phyloP scores from a whole-genome alignment of 2,329 filamentous ascomycete species.

The Graphilbum ipis-grandicollis region DNA sequence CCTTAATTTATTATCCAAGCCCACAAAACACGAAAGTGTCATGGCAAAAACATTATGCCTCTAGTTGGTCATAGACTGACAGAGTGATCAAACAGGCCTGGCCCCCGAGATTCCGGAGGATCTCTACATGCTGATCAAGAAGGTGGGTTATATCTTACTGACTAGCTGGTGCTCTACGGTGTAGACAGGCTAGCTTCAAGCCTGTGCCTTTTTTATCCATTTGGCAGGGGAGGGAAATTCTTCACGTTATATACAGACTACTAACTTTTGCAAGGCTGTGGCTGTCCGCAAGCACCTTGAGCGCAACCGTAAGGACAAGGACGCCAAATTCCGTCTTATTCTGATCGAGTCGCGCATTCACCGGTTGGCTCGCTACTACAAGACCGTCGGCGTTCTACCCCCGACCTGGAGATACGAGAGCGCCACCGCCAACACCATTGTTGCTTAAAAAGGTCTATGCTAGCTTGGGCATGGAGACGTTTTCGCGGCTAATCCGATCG shows the following conservation, averaged over 20 bases:
- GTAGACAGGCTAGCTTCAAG: no score
- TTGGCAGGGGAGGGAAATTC: no score
- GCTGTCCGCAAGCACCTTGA: slow-evolving; percentile 99
- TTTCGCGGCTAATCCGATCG: neutral
- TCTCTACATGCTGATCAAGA: slow-evolving; percentile 99
- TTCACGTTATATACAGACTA: no score
- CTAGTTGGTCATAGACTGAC: slow-evolving; percentile 84
- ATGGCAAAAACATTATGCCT: slow-evolving; percentile 41
- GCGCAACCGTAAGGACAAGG: slow-evolving; percentile 99
- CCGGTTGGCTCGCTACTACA: slow-evolving; percentile 93
- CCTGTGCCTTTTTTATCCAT: no score
- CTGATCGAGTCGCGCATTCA: slow-evolving; percentile 99
- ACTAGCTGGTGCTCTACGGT: no score
- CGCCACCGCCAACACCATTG: slow-evolving; percentile 85
- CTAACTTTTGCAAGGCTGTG: no score
- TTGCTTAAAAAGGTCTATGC: slow-evolving; percentile 54
- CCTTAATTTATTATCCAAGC: no score
- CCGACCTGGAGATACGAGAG: slow-evolving; percentile 99
- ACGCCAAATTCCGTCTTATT: slow-evolving; percentile 99
- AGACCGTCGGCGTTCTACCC: slow-evolving; percentile 70
- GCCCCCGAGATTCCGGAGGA: slow-evolving; percentile 98
- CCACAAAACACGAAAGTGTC: no score
- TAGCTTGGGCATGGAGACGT: no score
- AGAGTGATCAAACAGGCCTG: slow-evolving; percentile 89
- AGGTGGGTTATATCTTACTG: slow-evolving; percentile 53